Evolutionary conservation across 805 yeast genomes (phyloP), one percentile per base, ranked within the genome.

Genomic region (Metschnikowia arizonensis): DNA sequence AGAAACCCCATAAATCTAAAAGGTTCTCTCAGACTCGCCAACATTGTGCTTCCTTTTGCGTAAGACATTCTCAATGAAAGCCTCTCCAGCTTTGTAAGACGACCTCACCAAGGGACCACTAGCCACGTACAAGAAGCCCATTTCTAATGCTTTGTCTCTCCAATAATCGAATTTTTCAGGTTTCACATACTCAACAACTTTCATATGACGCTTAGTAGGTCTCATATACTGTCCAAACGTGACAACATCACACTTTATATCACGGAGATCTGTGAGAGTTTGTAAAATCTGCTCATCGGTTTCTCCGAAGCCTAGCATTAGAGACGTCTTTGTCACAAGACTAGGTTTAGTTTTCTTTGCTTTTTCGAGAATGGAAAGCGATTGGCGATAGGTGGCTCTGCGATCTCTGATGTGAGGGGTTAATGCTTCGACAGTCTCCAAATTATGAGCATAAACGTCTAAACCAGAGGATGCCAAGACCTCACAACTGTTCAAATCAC

Each of bases 211-310:
- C 68, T 87, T 93, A 1, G 99, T 93, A 36, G 99, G 99, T 63
- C 99, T 79, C 97, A 93, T 93, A 66, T 93, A 93, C 68, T 93
- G 99, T 30, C 99, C 99, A 67, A 93, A 93, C 0, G 99, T 93
- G 14, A 93, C 97, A 40, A 93, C 96, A 60, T 93, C 98, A 64
- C 95, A 93, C 7, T 76, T 69, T 35, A 83, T 77, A 15, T 69
- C 80, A 51, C 98, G 78, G 54, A 95, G 72, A 62, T 88, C 95
- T 50, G 65, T 73, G 58, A 93, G 63, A 0, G 97, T 83, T 53
- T 80, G 82, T 61, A 82, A 62, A 10, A 93, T 64, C 66, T 93
- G 97, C 44, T 83, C 96, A 59, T 93, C 98, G 1, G 90, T 81
- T 65, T 93, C 99, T 33, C 99, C 99, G 47, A 93, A 78, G 5